These are phyloP conservation scores for Colletotrichum magnum DNA, from an alignment of 2,329 filamentous ascomycete genomes.

Conservation along the genomic window DNA sequence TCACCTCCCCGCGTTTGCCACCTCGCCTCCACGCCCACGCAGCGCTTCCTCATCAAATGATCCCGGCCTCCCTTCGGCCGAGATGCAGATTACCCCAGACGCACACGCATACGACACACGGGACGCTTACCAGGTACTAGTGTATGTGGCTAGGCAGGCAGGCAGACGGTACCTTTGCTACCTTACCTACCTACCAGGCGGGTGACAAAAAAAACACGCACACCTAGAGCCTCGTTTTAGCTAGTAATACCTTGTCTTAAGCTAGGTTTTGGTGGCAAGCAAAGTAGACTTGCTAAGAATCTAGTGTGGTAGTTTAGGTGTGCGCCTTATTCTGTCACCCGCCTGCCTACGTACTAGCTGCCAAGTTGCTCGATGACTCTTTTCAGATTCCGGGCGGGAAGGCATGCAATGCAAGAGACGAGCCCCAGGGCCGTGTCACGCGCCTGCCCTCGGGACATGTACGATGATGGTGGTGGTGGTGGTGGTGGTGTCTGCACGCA, in stretches of 20 bases:
- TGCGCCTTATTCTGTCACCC: too few species aligned
- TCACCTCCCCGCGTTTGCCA: conserved; percentile 12
- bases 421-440: conserved; percentile 19
- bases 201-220: too few species aligned
- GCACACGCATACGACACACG: neutral
- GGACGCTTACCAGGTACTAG: too few species aligned
- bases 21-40: neutral
- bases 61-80: conserved; percentile 16
- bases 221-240: too few species aligned
- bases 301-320: too few species aligned
- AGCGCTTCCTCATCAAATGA: neutral
- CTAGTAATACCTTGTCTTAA: too few species aligned
- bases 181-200: too few species aligned
- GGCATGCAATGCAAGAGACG: conserved; percentile 12
- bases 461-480: neutral
- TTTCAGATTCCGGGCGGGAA: conserved; percentile 1
- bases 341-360: too few species aligned
- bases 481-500: neutral
- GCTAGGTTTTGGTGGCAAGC: too few species aligned
- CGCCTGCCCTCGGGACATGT: neutral
- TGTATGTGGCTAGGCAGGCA: too few species aligned
- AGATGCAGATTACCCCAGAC: conserved; percentile 4
- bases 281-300: too few species aligned
- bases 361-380: neutral
- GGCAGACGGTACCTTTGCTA: too few species aligned